Base-by-base conservation (phyloP, 1,139 yeast genomes). In the Pichia sp. region DNA sequence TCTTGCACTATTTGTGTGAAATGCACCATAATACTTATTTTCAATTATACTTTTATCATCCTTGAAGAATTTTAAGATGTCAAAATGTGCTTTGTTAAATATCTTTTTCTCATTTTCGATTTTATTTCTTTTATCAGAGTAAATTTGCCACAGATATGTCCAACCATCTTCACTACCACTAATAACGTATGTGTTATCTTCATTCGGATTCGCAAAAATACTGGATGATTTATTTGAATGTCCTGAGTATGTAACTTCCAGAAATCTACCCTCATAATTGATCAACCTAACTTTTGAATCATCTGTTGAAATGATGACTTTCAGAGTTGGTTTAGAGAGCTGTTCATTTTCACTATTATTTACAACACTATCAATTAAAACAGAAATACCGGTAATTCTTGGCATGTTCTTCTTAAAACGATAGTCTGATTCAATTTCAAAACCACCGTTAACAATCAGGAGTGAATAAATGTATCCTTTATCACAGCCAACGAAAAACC, bases 251-350 rank as follows among this genome's bases (percentile, higher is more conserved):
- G 85, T 74, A 37, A 82, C 79, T 35, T 84, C 80, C 53, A 89
- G 63, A 38, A 74, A 72, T 52, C 74, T 75, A 49, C 74, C 75
- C n/a, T 70, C 66, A 43, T 80, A 64, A 57, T 82, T 79, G 49
- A 85, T 77, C 26, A 88, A 65, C 44, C 97, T 68, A 23, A 90
- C 69, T 46, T 82, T 77, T 2, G 96, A 86, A 64, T 89, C 97
- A 63, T 86, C 88, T 3, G 95, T 81, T 1, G 96, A 76, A 6
- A 82, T 70, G 32, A 83, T 58, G 12, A 79, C 60, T 41, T 61
- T 61, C 1, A 44, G 20, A 7, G 29, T 15, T 15, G 40, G 26
- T 6, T 41, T 18, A 39, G n/a, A 11, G 15, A n/a, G 25, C 20
- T 23, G 36, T 23, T 11, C 22, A 20, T 18, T 27, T 18, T 11